phyloP scores from a whole-genome alignment of 108 stramenopile genomes.

The Seminavis robusta region DNA sequence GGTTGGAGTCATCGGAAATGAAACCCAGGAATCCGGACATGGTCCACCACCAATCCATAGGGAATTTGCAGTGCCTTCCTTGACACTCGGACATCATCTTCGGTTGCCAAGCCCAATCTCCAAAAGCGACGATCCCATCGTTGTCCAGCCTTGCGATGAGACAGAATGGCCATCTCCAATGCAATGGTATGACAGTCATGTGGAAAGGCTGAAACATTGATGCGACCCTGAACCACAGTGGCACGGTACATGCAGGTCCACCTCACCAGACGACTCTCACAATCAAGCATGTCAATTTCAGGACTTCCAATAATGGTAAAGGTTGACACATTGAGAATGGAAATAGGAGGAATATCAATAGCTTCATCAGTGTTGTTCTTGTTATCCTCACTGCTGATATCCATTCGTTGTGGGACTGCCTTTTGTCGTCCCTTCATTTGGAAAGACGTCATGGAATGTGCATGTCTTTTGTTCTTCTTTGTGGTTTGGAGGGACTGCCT shows the following conservation, averaged over 20 bases:
- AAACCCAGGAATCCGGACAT: slow-evolving; percentile 20
- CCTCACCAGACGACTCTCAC: slow-evolving; percentile 14
- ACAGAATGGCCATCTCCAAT: slow-evolving; percentile 15
- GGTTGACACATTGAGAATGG: slow-evolving; percentile 16
- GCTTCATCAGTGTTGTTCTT: neutral
- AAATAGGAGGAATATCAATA: slow-evolving; percentile 24
- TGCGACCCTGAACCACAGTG: slow-evolving; percentile 13
- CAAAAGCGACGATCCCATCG: slow-evolving; percentile 18
- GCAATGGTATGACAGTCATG: slow-evolving; percentile 18
- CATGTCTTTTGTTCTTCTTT: too few relatives aligned
- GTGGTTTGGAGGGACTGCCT: too few relatives aligned
- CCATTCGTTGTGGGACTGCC: slow-evolving; percentile 8
- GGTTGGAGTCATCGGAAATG: too few relatives aligned
- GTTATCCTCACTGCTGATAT: slow-evolving; percentile 4
- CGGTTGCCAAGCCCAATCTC: slow-evolving; percentile 10
- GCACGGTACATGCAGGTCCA: slow-evolving; percentile 36
- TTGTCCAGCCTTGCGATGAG: slow-evolving; percentile 10
- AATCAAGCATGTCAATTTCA: slow-evolving; percentile 15
- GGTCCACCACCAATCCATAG: slow-evolving; percentile 24
- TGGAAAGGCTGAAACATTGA: slow-evolving; percentile 19
- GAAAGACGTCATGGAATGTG: slow-evolving; percentile 18
- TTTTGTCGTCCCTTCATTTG: slow-evolving; percentile 29
- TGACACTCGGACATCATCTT: slow-evolving; percentile 18
- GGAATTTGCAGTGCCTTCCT: slow-evolving; percentile 12
- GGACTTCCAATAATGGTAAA: slow-evolving; percentile 8